phyloP scores from a whole-genome alignment of 2,329 filamentous ascomycete species.

The Verticillium isaacii region DNA sequence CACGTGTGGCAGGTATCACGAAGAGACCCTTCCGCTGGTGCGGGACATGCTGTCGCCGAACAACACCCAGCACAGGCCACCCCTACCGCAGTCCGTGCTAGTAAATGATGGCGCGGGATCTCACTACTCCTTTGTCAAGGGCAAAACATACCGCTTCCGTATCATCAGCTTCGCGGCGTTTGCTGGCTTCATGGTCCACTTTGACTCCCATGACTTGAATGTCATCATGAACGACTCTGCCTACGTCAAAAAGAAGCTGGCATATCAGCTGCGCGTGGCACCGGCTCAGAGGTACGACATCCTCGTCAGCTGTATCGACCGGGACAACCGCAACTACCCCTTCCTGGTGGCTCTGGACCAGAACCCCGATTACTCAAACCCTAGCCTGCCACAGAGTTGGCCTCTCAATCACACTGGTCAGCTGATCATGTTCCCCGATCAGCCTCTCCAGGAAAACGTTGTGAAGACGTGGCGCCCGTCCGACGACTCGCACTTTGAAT shows the following conservation, averaged over 20 bases:
- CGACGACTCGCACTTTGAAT: conserved; percentile 58
- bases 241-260: conserved; percentile 29
- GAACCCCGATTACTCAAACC: conserved; percentile 34
- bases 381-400: conserved; percentile 20
- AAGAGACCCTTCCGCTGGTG: conserved; percentile 29
- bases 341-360: conserved; percentile 37
- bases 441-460: not conserved
- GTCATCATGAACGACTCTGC: conserved; percentile 40
- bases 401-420: conserved; percentile 37
- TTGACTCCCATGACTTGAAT: conserved; percentile 37
- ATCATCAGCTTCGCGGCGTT: conserved; percentile 41
- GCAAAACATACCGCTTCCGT: conserved; percentile 42
- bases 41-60: conserved; percentile 32
- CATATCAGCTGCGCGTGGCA: conserved; percentile 33
- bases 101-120: conserved; percentile 36
- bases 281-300: conserved; percentile 43
- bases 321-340: conserved; percentile 34
- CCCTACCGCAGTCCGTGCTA: conserved; percentile 33
- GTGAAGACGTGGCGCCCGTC: conserved; percentile 39
- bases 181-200: conserved; percentile 36
- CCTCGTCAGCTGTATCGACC: conserved; percentile 34
- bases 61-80: conserved; percentile 34
- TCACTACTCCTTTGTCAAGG: conserved; percentile 30
- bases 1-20: conserved; percentile 31
- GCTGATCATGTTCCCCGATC: conserved; percentile 30